Base-by-base conservation (phyloP, 768 basidiomycete genomes). In the Mycena metata region DNA sequence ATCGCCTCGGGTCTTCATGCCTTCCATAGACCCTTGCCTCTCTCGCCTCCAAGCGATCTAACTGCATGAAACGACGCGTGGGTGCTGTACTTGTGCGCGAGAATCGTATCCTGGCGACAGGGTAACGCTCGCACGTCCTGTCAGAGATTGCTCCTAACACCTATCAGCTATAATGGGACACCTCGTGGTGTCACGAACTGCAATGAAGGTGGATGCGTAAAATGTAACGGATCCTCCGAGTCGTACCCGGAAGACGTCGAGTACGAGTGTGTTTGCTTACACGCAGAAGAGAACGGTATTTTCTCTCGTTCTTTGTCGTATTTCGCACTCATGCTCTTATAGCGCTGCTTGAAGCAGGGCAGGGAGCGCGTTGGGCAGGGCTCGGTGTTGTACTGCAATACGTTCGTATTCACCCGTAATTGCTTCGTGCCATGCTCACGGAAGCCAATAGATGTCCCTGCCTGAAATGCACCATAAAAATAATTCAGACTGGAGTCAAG, bases 51-150 rank as follows among this genome's bases (percentile, higher is more conserved):
- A 90, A 88, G 66, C 85, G 95, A 39, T 96, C 95, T 5, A 98
- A 98, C 76, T 98, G 96, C 77, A 98, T 98, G 96, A 98, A 98
- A 78, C 88, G 96, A 10, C 88, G 98, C 3, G 98, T 99, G 0
- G 98, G 98, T 10, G 96, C 96, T 0, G 89, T 99, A 21, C 82
- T 99, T 33, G 96, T 98, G 35, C 89, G 94, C 0, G 91, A 93
- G 63, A 90, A 92, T 69, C 88, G 93, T 33, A 88, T 95, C 26
- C 81, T 95, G 23, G 86, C 93, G 35, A 93, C 94, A 15, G 94
- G 94, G 92, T 93, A 79, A 50, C 23, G 45, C 45, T 49, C 17
- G 47, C n/a, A 51, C 21, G 26, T 23, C 23, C 13, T 39, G n/a
- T 21, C 70, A 30, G 33, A 33, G 63, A 47, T 68, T 43, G 58